Conservation (phyloP, 495 filamentous ascomycete genomes). For the Poronia punctata region DNA sequence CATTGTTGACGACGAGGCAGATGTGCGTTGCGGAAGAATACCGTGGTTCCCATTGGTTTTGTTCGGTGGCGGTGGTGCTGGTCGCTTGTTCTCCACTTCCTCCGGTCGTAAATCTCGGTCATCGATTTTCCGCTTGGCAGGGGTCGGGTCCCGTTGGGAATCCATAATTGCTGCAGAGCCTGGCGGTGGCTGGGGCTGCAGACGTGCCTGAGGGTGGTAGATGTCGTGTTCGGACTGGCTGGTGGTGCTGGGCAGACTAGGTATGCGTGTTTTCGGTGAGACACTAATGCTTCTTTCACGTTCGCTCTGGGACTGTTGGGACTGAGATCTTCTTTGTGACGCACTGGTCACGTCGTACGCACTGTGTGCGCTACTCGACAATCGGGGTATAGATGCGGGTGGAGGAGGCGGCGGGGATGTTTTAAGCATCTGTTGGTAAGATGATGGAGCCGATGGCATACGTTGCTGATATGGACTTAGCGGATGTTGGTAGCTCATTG, state of each 20-base stretch:
- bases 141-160: slow-evolving; percentile 27
- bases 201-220: slow-evolving; percentile 25
- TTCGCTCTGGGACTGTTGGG: slow-evolving; percentile 42
- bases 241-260: slow-evolving; percentile 42
- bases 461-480: slow-evolving; percentile 50
- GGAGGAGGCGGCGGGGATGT: slow-evolving; percentile 29
- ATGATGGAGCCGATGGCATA: slow-evolving; percentile 26
- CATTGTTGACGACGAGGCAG: slow-evolving; percentile 25
- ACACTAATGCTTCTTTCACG: slow-evolving; percentile 56
- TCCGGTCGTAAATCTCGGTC: slow-evolving; percentile 41
- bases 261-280: slow-evolving; percentile 56
- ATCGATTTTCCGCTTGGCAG: slow-evolving; percentile 49
- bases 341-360: slow-evolving; percentile 34
- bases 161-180: slow-evolving; percentile 24
- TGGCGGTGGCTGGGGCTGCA: slow-evolving; percentile 15
- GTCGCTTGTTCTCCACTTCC: slow-evolving; percentile 36
- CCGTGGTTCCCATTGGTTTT: slow-evolving; percentile 35
- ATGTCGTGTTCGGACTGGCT: slow-evolving; percentile 39
- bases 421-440: slow-evolving; percentile 26
- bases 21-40: slow-evolving; percentile 13
- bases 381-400: slow-evolving; percentile 38
- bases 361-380: slow-evolving; percentile 37
- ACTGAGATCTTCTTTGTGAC: slow-evolving; percentile 28
- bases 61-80: slow-evolving; percentile 35
- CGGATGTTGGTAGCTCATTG: slow-evolving; percentile 35